Conservation (phyloP, 345 rosid genomes). For the Bruguiera sexangula region DNA sequence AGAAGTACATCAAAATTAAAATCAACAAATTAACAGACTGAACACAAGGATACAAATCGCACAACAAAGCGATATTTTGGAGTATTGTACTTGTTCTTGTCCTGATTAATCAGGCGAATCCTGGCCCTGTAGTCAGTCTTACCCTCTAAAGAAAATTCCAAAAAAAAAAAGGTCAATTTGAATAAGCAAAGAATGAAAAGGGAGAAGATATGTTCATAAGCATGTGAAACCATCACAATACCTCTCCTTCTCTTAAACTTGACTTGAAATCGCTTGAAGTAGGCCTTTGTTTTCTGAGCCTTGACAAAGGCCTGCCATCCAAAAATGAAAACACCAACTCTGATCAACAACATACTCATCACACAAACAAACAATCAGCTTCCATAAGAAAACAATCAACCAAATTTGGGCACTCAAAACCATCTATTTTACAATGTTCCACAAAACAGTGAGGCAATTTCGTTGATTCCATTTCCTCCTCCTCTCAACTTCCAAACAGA, state of each 20-base stretch:
- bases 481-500: too few species aligned
- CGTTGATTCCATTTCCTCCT: too few species aligned
- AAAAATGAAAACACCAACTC: background rate
- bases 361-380: background rate
- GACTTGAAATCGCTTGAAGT: constrained; percentile 69
- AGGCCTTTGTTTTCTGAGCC: constrained; percentile 52
- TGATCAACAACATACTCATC: background rate
- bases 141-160: constrained; percentile 35
- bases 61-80: constrained; percentile 76
- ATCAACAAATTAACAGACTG: background rate
- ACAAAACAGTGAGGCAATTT: too few species aligned
- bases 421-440: too few species aligned
- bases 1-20: background rate
- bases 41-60: constrained; percentile 48
- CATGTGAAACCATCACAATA: constrained; percentile 9
- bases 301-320: constrained; percentile 45
- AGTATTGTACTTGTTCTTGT: constrained; percentile 73
- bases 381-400: background rate
- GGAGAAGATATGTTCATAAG: background rate
- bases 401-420: background rate
- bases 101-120: constrained; percentile 70
- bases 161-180: background rate
- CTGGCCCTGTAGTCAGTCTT: constrained; percentile 78
- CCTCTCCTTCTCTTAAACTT: constrained; percentile 78
- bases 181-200: background rate